Percentiles rank a stretch among this genome's conserved stretches.
Conservation (phyloP, 768 basidiomycete species). For the Podaxis mareebaensis region DNA sequence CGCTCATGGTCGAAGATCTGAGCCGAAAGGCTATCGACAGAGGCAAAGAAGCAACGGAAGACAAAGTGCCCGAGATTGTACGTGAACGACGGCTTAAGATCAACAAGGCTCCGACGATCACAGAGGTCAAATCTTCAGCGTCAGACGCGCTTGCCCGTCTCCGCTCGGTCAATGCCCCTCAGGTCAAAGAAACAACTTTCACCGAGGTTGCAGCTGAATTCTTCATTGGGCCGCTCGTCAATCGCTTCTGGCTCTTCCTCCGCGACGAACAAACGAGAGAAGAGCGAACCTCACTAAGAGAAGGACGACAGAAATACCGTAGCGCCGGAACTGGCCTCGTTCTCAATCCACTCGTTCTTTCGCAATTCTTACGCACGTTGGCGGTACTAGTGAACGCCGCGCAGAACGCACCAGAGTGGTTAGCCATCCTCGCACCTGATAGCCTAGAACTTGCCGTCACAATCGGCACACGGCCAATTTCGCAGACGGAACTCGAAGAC, state of each 20-base stretch:
- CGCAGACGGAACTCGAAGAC: conserved; percentile 38
- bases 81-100: conserved; percentile 79
- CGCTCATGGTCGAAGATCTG: conserved; percentile 62
- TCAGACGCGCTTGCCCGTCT: neutral
- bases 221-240: conserved; percentile 88
- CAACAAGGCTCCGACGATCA: conserved; percentile 45
- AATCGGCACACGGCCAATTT: conserved; percentile 67
- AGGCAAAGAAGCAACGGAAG: conserved; percentile 50
- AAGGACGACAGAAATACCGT: conserved; percentile 57
- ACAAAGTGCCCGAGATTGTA: conserved; percentile 59
- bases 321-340: conserved; percentile 83
- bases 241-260: conserved; percentile 94
- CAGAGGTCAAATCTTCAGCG: conserved; percentile 33
- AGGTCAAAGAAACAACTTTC: conserved; percentile 40
- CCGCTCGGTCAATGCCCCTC: neutral
- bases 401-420: conserved; percentile 78
- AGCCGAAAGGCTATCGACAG: conserved; percentile 63
- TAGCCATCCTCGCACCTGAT: conserved; percentile 79
- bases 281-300: conserved; percentile 60
- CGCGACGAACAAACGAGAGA: conserved; percentile 82
- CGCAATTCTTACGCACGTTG: conserved; percentile 75
- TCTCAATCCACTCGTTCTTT: conserved; percentile 73
- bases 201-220: conserved; percentile 79
- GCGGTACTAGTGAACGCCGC: conserved; percentile 82
- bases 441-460: conserved; percentile 82